Evolutionary conservation across 192 early-diverging fungal genomes (phyloP), one percentile per base, ranked within the genome.

Genomic region (Haplosporangium gracile): DNA sequence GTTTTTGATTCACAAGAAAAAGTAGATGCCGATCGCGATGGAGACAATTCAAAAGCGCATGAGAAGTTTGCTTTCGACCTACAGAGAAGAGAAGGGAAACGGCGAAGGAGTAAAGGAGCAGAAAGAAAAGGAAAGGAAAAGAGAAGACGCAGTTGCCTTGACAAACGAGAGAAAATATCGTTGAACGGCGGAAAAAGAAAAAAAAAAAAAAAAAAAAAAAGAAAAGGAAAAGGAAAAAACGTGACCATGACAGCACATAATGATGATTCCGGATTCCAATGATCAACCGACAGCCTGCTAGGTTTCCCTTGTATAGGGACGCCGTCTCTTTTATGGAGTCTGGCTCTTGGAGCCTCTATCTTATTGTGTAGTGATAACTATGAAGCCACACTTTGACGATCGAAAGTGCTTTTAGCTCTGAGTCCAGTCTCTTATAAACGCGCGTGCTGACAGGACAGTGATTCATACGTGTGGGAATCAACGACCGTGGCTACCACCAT

Each of bases 181-280:
- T 51, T 80, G 78, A 22, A 80, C 78, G 45, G 55, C 47, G 43
- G 15, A 91, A 81, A n/a, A 82, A 90, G 78, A 90, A 88, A 8
- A 86, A 60, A 15, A 91, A 81, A 38, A 82, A 91, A 60, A 15
- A 91, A 81, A 38, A 82, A 91, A 91, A 81, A n/a, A 82, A 90
- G 78, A 90, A 88, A 8, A 86, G n/a, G n/a, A 60, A 15, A 91
- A 81, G n/a, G n/a, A n/a, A 82, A 92, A 88, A 13, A 86, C 68
- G 40, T 70, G 76, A 45, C 42, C 72, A 72, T 10, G 36, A 36
- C 36, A 36, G 69, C n/a, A n/a, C n/a, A 47, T 13, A 34, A 26
- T 38, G 72, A n/a, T 29, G 32, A 49, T 22, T 85, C 68, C 20
- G 74, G 5, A 51, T 51, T 51, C 49, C 20, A 51, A 20, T 51